phyloP scores from a whole-genome alignment of 805 yeast species.

The Komagataella kurtzmanii region DNA sequence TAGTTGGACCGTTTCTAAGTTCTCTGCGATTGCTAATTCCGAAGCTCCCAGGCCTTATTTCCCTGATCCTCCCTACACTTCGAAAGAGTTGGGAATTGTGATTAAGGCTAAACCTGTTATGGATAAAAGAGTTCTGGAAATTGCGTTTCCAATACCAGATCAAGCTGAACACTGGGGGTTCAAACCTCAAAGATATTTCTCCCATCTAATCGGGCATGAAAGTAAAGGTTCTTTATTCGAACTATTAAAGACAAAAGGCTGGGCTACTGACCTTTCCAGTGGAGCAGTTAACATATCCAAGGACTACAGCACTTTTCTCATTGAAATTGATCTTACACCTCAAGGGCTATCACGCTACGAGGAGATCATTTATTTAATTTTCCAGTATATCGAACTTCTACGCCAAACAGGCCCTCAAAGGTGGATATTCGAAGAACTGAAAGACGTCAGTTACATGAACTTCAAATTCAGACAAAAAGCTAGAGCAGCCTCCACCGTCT shows the following conservation, averaged over 20 bases:
- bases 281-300: slow-evolving; percentile 57
- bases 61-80: slow-evolving; percentile 30
- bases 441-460: slow-evolving; percentile 49
- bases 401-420: slow-evolving; percentile 45
- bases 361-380: slow-evolving; percentile 41
- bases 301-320: slow-evolving; percentile 53
- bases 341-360: slow-evolving; percentile 55
- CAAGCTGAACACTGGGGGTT: slow-evolving; percentile 51
- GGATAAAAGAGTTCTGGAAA: slow-evolving; percentile 55
- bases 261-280: slow-evolving; percentile 71
- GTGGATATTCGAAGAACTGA: slow-evolving; percentile 73
- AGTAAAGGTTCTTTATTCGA: slow-evolving; percentile 74
- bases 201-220: slow-evolving; percentile 89
- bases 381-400: slow-evolving; percentile 64
- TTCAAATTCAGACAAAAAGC: slow-evolving; percentile 76
- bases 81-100: slow-evolving; percentile 37
- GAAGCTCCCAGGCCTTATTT: slow-evolving; percentile 30
- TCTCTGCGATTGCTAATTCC: slow-evolving; percentile 47
- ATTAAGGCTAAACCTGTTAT: slow-evolving; percentile 70
- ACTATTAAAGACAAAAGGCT: slow-evolving; percentile 54
- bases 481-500: slow-evolving; percentile 60
- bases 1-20: slow-evolving; percentile 53
- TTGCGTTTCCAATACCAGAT: slow-evolving; percentile 68
- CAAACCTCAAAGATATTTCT: slow-evolving; percentile 56
- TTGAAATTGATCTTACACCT: slow-evolving; percentile 66